Base-by-base conservation (phyloP, 2,329 filamentous ascomycete genomes). In the Phialophora expanda region DNA sequence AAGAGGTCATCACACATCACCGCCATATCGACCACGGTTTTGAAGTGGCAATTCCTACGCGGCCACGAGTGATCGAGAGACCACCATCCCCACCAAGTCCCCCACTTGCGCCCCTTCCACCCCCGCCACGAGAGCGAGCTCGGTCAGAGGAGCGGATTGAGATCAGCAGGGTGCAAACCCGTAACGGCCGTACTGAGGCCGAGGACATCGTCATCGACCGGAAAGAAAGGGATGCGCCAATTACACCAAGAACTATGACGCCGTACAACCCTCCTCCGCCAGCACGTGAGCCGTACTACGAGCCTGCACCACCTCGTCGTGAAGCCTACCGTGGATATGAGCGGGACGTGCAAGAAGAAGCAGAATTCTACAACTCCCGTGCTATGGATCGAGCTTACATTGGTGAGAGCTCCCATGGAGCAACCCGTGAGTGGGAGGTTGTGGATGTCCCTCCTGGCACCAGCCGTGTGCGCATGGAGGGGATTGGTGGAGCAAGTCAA, bases 1-100 rank as follows among this genome's bases (percentile, higher is more conserved):
- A 94, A 74, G 91, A 97, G 75, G 88, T 96, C 65, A 93, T 96
- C 70, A 96, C 92, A 0, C 91, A 95, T 78, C 94, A 95, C 76
- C 86, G 89, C 65, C 90, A 94, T 74, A 90, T 96, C 72, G 91
- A 96, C 74, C 92, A 96, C 78, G 93, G 91, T 92, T 72, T 68
- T 54, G 71, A 73, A 57, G 62, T 73, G 22, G 48, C 62, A 5
- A 64, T 70, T 44, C 62, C 67, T 14, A 62, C 71, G 82, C 75
- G 87, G 77, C 38, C 65, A 46, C 59, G 65, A n/a, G 63, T 60
- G 24, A 62, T 63, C 41, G 67, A 61, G 24, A 57, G 56, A 14
- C 64, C 80, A 26, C 82, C 81, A 20, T 80, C 78, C 8, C 81
- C 81, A 30, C 75, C 75, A 28, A 76, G 75, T 30, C 73, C 75